Evolutionary conservation across 202 grass and related monocot genomes (phyloP).

Genomic region (Alloteropsis angusta): DNA sequence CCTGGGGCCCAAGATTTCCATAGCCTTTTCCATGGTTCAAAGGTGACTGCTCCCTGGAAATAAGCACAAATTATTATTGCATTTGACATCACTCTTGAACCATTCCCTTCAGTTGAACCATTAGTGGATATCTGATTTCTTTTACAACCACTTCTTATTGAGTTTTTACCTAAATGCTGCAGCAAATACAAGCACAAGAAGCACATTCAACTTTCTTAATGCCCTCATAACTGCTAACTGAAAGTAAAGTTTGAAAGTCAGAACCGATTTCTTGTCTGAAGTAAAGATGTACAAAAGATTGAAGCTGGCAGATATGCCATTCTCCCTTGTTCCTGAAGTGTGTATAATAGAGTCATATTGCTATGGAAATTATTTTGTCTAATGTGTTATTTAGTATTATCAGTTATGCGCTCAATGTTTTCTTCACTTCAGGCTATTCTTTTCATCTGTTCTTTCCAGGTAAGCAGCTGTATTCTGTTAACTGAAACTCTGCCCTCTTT

Average conservation of each 20-base stretch:
- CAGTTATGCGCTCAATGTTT: neutral
- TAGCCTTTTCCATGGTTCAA: too few species aligned
- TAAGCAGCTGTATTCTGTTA: slow-evolving; percentile 10
- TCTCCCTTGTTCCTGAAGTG: slow-evolving; percentile 2
- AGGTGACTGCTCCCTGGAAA: too few species aligned
- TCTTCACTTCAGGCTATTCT: neutral
- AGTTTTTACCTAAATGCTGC: slow-evolving; percentile 3
- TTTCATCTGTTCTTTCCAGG: neutral
- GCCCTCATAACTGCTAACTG: neutral
- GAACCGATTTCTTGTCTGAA: slow-evolving; percentile 3
- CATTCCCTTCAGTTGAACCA: neutral
- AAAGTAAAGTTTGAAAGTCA: slow-evolving; percentile 14
- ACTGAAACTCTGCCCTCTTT: slow-evolving; percentile 29
- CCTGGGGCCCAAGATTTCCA: too few species aligned
- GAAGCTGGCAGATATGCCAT: neutral
- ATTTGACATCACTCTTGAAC: neutral
- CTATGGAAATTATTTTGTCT: neutral
- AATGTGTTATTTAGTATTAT: neutral
- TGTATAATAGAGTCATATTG: neutral
- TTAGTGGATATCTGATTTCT: neutral
- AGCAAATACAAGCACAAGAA: slow-evolving; percentile 14
- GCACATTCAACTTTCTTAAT: slow-evolving; percentile 5
- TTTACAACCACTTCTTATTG: neutral
- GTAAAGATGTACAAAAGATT: slow-evolving; percentile 1
- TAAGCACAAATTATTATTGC: too few species aligned